Conservation (phyloP, 2,329 filamentous ascomycete genomes). For the Intubia oerlemansii region DNA sequence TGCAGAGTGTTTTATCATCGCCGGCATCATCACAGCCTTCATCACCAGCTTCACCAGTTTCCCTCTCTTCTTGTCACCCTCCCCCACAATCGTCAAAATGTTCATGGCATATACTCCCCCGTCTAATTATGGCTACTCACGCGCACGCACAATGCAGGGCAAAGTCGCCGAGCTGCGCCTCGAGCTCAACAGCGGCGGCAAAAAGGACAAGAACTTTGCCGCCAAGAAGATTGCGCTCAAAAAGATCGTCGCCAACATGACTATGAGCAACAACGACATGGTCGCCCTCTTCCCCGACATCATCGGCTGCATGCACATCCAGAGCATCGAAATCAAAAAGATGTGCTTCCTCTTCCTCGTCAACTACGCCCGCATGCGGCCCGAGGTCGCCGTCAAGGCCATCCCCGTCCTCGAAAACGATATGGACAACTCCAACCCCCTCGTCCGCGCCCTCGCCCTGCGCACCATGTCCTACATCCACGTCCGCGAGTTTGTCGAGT, state of each 20-base stretch:
- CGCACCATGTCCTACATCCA: conserved; percentile 96
- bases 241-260: conserved; percentile 99
- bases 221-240: conserved; percentile 96
- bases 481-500: conserved; percentile 85
- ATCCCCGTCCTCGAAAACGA: conserved; percentile 78
- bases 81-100: conserved; percentile 16
- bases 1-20: too few species aligned
- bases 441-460: conserved; percentile 78
- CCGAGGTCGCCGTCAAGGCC: conserved; percentile 83
- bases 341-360: conserved; percentile 98
- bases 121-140: conserved; percentile 23
- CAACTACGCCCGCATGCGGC: conserved; percentile 88
- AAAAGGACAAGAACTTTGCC: conserved; percentile 94
- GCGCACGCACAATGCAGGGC: conserved; percentile 53
- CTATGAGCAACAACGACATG: conserved; percentile 99
- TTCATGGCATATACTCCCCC: conserved; percentile 32
- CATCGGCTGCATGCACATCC: conserved; percentile 85
- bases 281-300: conserved; percentile 90
- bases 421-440: conserved; percentile 79
- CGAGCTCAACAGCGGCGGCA: conserved; percentile 79
- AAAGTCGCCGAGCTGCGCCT: conserved; percentile 94
- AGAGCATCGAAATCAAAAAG: conserved; percentile 96
- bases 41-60: background rate
- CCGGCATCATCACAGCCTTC: too few species aligned
- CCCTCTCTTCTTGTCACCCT: background rate